Evolutionary conservation across 495 filamentous ascomycete species (phyloP).

Genomic region (Haplographium delicatum): DNA sequence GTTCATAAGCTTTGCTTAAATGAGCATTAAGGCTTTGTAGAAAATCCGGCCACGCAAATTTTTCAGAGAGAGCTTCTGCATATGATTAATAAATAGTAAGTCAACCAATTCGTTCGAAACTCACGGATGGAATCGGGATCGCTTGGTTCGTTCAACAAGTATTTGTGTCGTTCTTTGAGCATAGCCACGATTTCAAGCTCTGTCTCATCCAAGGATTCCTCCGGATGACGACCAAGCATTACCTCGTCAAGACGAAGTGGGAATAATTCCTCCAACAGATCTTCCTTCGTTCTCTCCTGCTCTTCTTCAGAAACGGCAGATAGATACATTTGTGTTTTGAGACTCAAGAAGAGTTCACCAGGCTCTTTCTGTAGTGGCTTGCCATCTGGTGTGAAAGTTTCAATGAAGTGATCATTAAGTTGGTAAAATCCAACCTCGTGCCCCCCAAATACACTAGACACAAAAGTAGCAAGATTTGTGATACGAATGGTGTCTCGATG

Average conservation of each 20-base stretch:
- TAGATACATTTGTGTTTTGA: constrained; percentile 85
- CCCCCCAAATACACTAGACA: constrained; percentile 75
- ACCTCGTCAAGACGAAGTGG: constrained; percentile 60
- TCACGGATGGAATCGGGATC: constrained; percentile 53
- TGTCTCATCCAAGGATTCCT: constrained; percentile 57
- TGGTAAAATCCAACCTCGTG: constrained; percentile 79
- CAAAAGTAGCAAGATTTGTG: constrained; percentile 82
- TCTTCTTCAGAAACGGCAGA: constrained; percentile 57
- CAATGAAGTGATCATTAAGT: constrained; percentile 77
- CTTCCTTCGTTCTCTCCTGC: constrained; percentile 57
- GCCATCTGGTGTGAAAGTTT: constrained; percentile 76
- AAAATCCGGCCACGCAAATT: constrained; percentile 79
- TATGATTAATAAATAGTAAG: constrained; percentile 23
- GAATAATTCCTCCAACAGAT: constrained; percentile 69
- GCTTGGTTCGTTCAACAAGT: constrained; percentile 58
- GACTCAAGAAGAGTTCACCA: constrained; percentile 67
- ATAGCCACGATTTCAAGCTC: constrained; percentile 71
- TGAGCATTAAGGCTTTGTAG: constrained; percentile 67
- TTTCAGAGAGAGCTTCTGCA: constrained; percentile 56
- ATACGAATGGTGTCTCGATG: constrained; percentile 75
- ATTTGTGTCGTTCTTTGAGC: constrained; percentile 57
- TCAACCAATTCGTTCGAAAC: constrained; percentile 9
- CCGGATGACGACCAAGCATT: constrained; percentile 59
- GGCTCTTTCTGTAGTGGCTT: constrained; percentile 65
- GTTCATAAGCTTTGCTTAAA: constrained; percentile 49